A percentile compares a stretch with the other conserved stretches of the same genome.
Conservation (phyloP, 257 asterid genomes). For the Penstemon barbatus region DNA sequence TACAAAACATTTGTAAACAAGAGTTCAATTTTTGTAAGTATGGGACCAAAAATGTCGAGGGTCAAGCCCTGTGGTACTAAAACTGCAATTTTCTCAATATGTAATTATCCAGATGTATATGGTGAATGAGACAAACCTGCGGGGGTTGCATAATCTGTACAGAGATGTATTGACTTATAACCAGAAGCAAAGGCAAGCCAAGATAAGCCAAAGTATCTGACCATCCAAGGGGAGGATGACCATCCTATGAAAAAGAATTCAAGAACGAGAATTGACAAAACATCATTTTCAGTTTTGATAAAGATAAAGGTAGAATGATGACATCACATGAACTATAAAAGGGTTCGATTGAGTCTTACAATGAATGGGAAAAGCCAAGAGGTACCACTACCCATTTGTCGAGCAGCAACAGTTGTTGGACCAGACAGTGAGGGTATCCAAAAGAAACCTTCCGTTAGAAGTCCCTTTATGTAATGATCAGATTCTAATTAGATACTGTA, state of each 20-base stretch:
- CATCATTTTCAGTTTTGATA: not conserved
- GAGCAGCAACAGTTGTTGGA: conserved; percentile 92
- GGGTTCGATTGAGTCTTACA: conserved; percentile 43
- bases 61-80: too few species aligned
- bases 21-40: too few species aligned
- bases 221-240: conserved; percentile 99
- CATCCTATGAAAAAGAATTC: conserved; percentile 57
- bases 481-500: conserved; percentile 19
- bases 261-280: conserved; percentile 14
- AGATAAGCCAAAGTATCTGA: conserved; percentile 91
- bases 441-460: conserved; percentile 92
- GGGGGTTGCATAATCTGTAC: conserved; percentile 91
- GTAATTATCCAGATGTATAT: too few species aligned
- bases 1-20: too few species aligned
- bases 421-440: conserved; percentile 99
- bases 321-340: too few species aligned
- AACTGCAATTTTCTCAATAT: too few species aligned
- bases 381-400: conserved; percentile 89
- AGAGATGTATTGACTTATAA: conserved; percentile 74
- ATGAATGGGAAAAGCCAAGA: conserved; percentile 96
- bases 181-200: conserved; percentile 81
- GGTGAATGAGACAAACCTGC: conserved; percentile 59
- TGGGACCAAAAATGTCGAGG: too few species aligned
- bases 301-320: too few species aligned
- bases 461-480: conserved; percentile 57